These are phyloP conservation scores for Beauveria brongniartii DNA, from an alignment of 2,329 filamentous ascomycete genomes.

Conservation along the genomic window DNA sequence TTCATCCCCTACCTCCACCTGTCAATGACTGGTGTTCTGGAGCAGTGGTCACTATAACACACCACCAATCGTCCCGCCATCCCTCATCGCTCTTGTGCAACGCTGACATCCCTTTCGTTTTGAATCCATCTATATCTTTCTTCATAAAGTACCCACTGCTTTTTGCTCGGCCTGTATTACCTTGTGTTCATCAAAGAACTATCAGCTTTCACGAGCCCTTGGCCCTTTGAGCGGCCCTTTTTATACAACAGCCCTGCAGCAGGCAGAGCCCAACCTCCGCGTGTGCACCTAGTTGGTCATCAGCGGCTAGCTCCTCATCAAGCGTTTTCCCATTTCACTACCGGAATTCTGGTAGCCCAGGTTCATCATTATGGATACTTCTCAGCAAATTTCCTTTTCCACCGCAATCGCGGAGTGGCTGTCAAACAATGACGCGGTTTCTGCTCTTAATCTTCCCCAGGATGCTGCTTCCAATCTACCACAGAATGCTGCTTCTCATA, in stretches of 20 bases:
- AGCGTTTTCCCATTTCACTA: not conserved
- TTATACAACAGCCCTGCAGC: not conserved
- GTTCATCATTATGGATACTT: not conserved
- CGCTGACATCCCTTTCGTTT: not conserved
- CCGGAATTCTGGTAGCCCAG: not conserved
- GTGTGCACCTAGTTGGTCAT: not conserved
- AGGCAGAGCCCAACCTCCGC: not conserved
- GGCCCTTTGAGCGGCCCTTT: not conserved
- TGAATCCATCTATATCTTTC: not conserved
- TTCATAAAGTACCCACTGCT: not conserved
- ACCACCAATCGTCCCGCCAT: not conserved
- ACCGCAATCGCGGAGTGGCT: not conserved
- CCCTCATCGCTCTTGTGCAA: not conserved
- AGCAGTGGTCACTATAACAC: not conserved
- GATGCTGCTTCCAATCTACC: no score
- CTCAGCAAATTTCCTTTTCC: not conserved
- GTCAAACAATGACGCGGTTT: not conserved
- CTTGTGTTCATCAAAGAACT: not conserved
- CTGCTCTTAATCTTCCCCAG: no score
- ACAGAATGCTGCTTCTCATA: no score
- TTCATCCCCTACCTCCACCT: no score
- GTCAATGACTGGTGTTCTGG: no score
- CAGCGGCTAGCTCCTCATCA: not conserved
- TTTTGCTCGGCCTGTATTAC: not conserved
- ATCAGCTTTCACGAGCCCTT: not conserved